phyloP scores from a whole-genome alignment of 148 eudicot species.

The Amaranthus palmeri region DNA sequence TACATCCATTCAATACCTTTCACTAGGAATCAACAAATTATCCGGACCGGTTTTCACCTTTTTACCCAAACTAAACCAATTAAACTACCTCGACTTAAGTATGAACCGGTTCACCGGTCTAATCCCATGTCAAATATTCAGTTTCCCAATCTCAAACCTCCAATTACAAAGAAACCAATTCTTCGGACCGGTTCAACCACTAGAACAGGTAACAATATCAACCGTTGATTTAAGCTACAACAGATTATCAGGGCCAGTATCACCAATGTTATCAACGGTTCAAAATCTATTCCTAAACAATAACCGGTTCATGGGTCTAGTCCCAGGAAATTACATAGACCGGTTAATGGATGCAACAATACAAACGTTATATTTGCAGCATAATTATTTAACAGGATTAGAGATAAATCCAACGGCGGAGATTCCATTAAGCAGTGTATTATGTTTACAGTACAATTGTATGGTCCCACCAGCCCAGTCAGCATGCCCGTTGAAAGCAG shows the following conservation, averaged over 20 bases:
- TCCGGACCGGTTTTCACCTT: constrained; percentile 53
- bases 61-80: constrained; percentile 30
- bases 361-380: constrained; percentile 70
- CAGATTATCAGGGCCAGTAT: constrained; percentile 56
- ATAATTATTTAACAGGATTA: constrained; percentile 73
- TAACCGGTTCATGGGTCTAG: constrained; percentile 74
- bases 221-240: constrained; percentile 83
- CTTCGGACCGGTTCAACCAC: constrained; percentile 53
- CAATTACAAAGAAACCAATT: constrained; percentile 64
- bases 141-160: constrained; percentile 53
- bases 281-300: constrained; percentile 66
- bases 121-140: constrained; percentile 54
- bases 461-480: constrained; percentile 84
- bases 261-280: constrained; percentile 66
- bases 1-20: constrained; percentile 53
- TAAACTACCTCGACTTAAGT: constrained; percentile 67
- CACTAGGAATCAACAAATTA: constrained; percentile 59
- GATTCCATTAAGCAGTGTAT: constrained; percentile 67
- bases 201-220: constrained; percentile 40
- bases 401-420: constrained; percentile 73
- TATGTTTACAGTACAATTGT: constrained; percentile 90
- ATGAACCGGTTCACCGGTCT: constrained; percentile 66
- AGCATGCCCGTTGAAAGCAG: constrained; percentile 84
- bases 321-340: constrained; percentile 59
- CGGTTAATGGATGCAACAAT: constrained; percentile 50